Base-by-base conservation (phyloP, 2,329 filamentous ascomycete genomes). In the Aspergillus persii region DNA sequence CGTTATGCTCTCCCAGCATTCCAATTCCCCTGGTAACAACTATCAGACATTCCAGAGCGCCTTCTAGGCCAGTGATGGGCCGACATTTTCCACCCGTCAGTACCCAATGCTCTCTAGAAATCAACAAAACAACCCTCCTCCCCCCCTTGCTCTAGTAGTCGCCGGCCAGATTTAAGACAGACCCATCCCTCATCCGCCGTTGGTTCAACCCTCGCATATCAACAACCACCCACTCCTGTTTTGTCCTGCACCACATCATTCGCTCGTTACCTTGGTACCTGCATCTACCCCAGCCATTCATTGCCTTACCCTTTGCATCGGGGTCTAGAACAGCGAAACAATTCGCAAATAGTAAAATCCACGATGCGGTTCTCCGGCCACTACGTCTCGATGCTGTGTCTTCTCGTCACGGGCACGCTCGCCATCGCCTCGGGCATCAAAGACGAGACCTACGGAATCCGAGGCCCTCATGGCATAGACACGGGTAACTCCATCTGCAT, bases 341-440 rank as follows among this genome's bases (percentile, higher is more conserved):
- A 4, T 27, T 50, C 27, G 30, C 47, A 61, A 47, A 12, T 27
- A 6, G 5, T 2, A 26, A 47, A 54, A 12, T 30, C 6, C 8
- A 30, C 18, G 29, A 69, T 69, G 68, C 61, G 62, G 15, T 27
- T 69, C 50, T 50, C 62, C 23, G 41, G 59, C 8, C 26, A 65
- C 23, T 50, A 66, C 50, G 44, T 61, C 36, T 54, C 68, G 15
- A 41, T 60, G 30, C 51, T 62, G 55, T 60, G 62, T 46, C 53
- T 63, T 12, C 53, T 69, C 11, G 64, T 61, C 12, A 51, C 54
- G 26, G 58, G 52, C n/a, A 54, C 55, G 27, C 47, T 46, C 44
- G 47, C 39, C 36, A n/a, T n/a, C 36, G 3, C 8, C 15, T 23
- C 26, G 44, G 26, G 15, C 26, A 23, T 23, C 33, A 31, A 31